Evolutionary conservation across 2,329 filamentous ascomycete genomes (phyloP), one percentile per base, ranked within the genome.

Genomic region (Pseudocercospora crystallina): DNA sequence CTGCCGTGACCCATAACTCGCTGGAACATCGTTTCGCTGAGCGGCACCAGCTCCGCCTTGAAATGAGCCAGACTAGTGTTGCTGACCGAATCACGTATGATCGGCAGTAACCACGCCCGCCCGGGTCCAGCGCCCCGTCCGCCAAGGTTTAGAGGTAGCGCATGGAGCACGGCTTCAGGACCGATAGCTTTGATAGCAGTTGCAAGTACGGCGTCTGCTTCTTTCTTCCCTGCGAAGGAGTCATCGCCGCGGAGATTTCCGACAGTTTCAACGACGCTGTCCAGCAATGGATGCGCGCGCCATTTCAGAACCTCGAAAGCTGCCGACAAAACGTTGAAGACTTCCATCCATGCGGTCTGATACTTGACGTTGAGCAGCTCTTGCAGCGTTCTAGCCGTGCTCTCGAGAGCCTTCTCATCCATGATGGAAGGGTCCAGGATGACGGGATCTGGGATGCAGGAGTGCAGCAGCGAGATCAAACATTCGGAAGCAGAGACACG

Each of bases 401-500:
- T 92, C 65, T 90, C 88, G 8, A 97, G 72, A 0, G 85, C 80
- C 73, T 95, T 96, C 70, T 97, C 91, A 61, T 97, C 92, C 68
- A 89, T 95, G 40, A 96, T 81, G 2, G 91, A 95, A 17, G 91
- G 90, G 58, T 96, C 89, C 5, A 95, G 72, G 32, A 99, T 84
- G 39, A 91, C 88, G 60, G 82, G 84, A 43, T 86, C 80, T 1
- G 94, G 94, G 29, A 99, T 80, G 65, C 94, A 95, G 68, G 94
- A 96, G 58, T 84, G 87, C 65, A 96, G 80, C 68, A 99, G 94
- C 1, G 92, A 96, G 49, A 96, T 87, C 53, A 99, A 74, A 68
- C 94, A 96, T 70, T 99, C 92, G 0, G 94, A 95, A 3, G 94
- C 90, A 2, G 94, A 97, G 30, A 96, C 83, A 53, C 94, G 84